Base-by-base conservation (phyloP, 1,139 yeast genomes). In the Magnusiomyces tetraspermus region DNA sequence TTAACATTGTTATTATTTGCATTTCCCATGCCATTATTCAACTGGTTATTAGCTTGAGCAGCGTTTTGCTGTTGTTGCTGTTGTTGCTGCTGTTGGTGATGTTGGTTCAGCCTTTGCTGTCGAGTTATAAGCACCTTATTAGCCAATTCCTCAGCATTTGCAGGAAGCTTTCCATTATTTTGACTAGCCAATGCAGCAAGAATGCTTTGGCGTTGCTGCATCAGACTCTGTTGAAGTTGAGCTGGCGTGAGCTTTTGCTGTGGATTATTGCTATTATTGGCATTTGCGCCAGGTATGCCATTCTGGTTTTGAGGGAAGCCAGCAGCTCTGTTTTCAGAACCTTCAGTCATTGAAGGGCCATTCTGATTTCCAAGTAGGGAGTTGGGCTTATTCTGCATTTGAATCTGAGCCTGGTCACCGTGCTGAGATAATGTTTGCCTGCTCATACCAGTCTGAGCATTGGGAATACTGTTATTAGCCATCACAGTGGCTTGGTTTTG, bases 21-120 rank as follows among this genome's bases (percentile, higher is more conserved):
- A 22, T 21, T 22, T 2, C 15, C n/a, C 15, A 23, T 22, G 15
- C 19, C 17, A 37, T 52, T 52, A 49, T 46, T 53, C 50, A 37
- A 51, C 30, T 30, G 50, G 38, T 53, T 53, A 33, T 40, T 49
- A 4, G 37, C 26, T 45, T 48, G 49, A 37, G 42, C 48, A 33
- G 36, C 46, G 13, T 40, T 28, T 38, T 42, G 51, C n/a, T 31
- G 24, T 40, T 48, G 51, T 30, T 37, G 43, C 24, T 21, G 42
- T 42, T 26, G 42, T 44, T 43, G 42, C 48, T 19, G 49, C 44
- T 46, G 56, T 28, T 21, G 47, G 22, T 33, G 37, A 10, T 22
- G 41, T 45, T 41, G 49, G 30, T 52, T 49, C 26, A 42, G 51
- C 30, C 41, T 50, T 42, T 43, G 52, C 53, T 51, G 57, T 23